Evolutionary conservation across 257 asterid genomes (phyloP).

Genomic region (Solanum phureja): DNA sequence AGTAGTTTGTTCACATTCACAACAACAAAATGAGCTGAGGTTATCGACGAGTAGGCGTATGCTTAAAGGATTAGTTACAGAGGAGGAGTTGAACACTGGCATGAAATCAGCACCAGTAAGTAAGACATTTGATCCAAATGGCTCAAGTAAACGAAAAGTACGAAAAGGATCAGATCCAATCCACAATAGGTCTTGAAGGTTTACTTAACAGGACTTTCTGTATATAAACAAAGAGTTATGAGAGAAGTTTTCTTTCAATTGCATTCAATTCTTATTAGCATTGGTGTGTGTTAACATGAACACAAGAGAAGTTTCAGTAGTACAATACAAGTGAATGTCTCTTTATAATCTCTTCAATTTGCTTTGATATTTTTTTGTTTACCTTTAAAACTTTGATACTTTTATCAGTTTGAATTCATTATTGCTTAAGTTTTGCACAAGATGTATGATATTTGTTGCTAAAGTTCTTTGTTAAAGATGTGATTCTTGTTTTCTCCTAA

Average conservation of each 20-base stretch:
- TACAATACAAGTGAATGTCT: not conserved
- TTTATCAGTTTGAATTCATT: constrained; percentile 32
- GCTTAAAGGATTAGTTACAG: constrained; percentile 18
- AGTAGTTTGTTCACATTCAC: constrained; percentile 21
- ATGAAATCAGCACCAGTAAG: constrained; percentile 7
- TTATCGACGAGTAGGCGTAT: constrained; percentile 13
- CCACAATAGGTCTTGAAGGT: constrained; percentile 62
- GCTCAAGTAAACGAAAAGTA: constrained; percentile 52
- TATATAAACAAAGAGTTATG: constrained; percentile 17
- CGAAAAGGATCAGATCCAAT: constrained; percentile 79
- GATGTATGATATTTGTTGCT: constrained; percentile 6
- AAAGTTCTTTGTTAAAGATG: not conserved
- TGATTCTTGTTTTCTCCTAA: not conserved
- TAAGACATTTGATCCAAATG: constrained; percentile 25
- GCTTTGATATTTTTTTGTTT: not conserved
- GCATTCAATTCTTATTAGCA: not conserved
- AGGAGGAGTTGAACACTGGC: constrained; percentile 13
- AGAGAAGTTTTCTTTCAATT: constrained; percentile 1
- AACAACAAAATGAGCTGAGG: constrained; percentile 7
- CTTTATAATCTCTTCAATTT: not conserved
- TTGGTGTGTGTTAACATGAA: not conserved
- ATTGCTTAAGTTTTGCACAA: constrained; percentile 19
- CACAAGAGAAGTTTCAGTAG: constrained; percentile 1
- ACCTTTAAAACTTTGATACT: not conserved
- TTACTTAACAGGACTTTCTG: not conserved